These are phyloP conservation scores for Puccinia coronata DNA, from an alignment of 1,284 basidiomycete species.

Conservation along the genomic window DNA sequence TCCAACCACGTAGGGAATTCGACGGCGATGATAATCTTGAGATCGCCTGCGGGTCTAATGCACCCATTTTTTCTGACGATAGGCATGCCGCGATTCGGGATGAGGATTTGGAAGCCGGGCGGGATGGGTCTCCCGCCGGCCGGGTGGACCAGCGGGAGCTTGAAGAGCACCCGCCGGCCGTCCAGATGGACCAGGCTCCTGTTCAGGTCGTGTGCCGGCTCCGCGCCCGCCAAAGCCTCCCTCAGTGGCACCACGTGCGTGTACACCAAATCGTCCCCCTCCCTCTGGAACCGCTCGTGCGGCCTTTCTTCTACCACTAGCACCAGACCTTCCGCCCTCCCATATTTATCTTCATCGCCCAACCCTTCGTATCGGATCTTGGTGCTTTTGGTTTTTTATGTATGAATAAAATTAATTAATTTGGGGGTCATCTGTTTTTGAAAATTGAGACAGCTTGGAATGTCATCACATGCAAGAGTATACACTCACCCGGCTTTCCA, in stretches of 20 bases:
- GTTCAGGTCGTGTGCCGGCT: constrained; percentile 55
- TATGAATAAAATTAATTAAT: too few species aligned
- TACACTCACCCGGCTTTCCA: too few species aligned
- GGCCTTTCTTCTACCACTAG: constrained; percentile 87
- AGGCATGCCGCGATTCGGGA: constrained; percentile 85
- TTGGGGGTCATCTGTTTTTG: too few species aligned
- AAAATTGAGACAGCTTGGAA: too few species aligned
- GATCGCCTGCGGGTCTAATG: constrained; percentile 70
- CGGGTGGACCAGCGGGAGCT: constrained; percentile 63
- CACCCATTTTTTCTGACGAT: constrained; percentile 75
- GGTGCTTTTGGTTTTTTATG: constrained; percentile 65
- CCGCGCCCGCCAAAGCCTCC: constrained; percentile 71
- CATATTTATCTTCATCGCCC: constrained; percentile 74
- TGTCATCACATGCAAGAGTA: too few species aligned
- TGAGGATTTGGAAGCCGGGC: constrained; percentile 72
- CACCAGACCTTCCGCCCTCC: constrained; percentile 74
- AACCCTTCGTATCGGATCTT: constrained; percentile 84
- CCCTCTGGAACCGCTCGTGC: constrained; percentile 72
- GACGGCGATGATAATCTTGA: constrained; percentile 79
- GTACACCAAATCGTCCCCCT: constrained; percentile 75
- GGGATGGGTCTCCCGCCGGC: constrained; percentile 63
- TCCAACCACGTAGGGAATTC: constrained; percentile 77
- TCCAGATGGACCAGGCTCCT: constrained; percentile 72
- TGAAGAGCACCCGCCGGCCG: constrained; percentile 71
- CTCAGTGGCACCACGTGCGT: constrained; percentile 72